phyloP scores from a whole-genome alignment of 345 rosid species.

The Cochlearia excelsa region DNA sequence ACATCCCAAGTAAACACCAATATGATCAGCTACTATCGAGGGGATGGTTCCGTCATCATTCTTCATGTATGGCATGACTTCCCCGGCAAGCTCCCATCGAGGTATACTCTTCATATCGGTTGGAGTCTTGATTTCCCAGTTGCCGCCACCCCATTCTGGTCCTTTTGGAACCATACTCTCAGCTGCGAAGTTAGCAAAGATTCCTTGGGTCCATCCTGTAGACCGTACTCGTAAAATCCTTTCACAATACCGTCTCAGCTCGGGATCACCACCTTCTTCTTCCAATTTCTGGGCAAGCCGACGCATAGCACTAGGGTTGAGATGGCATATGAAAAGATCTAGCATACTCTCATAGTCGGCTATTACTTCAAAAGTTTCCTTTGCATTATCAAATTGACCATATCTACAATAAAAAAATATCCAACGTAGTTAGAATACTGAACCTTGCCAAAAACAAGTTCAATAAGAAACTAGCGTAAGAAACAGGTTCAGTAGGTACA shows the following conservation, averaged over 20 bases:
- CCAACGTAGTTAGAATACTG: conserved; percentile 19
- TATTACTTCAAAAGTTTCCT: conserved; percentile 97
- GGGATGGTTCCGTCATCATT: conserved; percentile 93
- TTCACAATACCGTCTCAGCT: conserved; percentile 85
- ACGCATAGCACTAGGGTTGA: conserved; percentile 98
- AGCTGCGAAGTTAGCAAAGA: conserved; percentile 98
- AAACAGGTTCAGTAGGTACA: background rate
- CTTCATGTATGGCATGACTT: conserved; percentile 98
- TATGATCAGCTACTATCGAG: conserved; percentile 78
- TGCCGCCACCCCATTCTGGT: conserved; percentile 99
- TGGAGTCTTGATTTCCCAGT: conserved; percentile 98
- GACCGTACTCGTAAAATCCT: conserved; percentile 89
- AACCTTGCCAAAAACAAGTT: conserved; percentile 1
- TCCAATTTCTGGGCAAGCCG: conserved; percentile 94
- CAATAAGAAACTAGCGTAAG: background rate
- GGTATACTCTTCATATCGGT: conserved; percentile 78
- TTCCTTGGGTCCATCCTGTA: conserved; percentile 98
- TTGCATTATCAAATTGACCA: conserved; percentile 92
- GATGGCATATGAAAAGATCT: conserved; percentile 95
- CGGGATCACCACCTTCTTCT: conserved; percentile 85
- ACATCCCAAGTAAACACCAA: conserved; percentile 88
- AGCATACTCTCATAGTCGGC: conserved; percentile 93
- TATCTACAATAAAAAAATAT: conserved; percentile 53
- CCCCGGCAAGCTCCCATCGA: conserved; percentile 93
- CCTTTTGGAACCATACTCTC: conserved; percentile 99